Base-by-base conservation (phyloP, 495 filamentous ascomycete genomes). In the Penicillium cosmopolitanum region DNA sequence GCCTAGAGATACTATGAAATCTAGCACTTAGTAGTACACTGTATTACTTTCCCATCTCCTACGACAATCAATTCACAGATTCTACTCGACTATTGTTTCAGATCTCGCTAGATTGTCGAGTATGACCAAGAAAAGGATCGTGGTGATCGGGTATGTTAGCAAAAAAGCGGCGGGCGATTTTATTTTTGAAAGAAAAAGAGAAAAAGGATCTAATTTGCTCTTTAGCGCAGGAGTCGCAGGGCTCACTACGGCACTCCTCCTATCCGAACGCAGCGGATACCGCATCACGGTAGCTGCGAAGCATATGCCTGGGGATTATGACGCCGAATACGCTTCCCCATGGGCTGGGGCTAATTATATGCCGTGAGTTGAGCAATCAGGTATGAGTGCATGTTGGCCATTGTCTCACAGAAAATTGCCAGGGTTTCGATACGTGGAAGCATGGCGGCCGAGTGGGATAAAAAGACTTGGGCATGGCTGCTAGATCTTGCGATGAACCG, bases 221-320 rank as follows among this genome's bases (percentile, higher is more conserved):
- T 13, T 34, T 59, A 96, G 92, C 44, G 93, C 93, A 42, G 93
- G 93, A 10, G 92, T 97, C 4, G 80, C 85, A 38, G 93, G 91
- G 40, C 82, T 96, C 19, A 96, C 93, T 7, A 90, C 88, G 13
- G 92, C 92, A 2, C 77, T 94, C 10, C 69, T 89, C 15, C 83
- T 96, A 16, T 87, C 91, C 50, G 84, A 81, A 58, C 80, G 40
- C 4, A 15, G 13, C 9, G 47, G 23, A 10, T 43, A 51, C 35
- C 23, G 50, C 9, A 53, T 62, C 21, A 21, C 43, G 2, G 50
- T 62, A 2, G 50, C 48, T 2, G 60, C 60, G 3, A 57, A 62
- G 68, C 91, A 96, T 66, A 93, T 96, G 93, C 93, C 93, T 0
- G 93, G 93, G 25, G 93, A 97, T 76, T 96, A 93, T 73, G 90